phyloP scores from a whole-genome alignment of 148 eudicot species.

The Agrostemma githago region DNA sequence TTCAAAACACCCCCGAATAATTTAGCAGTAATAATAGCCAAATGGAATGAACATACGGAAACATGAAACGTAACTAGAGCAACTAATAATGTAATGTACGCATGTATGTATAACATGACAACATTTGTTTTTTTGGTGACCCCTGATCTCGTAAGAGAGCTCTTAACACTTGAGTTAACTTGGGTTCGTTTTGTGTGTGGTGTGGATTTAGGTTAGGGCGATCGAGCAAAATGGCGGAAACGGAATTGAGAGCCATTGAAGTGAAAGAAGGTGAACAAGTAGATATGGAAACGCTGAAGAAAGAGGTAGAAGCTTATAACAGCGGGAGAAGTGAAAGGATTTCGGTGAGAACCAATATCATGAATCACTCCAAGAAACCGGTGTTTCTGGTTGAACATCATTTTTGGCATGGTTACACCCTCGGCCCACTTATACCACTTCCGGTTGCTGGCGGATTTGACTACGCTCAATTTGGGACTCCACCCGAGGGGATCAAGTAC shows the following conservation, averaged over 20 bases:
- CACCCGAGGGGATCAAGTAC: neutral
- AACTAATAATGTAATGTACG: no score
- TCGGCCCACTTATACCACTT: neutral
- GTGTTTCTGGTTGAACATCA: neutral
- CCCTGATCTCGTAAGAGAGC: no score
- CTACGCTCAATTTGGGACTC: neutral
- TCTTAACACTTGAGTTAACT: no score
- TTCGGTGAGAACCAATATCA: neutral
- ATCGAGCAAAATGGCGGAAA: neutral
- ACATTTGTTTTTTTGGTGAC: no score
- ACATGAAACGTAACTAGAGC: no score
- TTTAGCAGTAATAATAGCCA: no score
- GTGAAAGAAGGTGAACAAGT: neutral
- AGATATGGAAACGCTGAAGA: neutral
- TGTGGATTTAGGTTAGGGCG: neutral
- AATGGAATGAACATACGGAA: no score
- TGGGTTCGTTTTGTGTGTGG: neutral
- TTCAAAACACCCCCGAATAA: no score
- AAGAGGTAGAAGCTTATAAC: neutral
- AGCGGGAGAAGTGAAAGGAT: neutral
- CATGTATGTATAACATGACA: no score
- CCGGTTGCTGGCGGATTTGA: neutral
- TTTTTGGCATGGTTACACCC: slow-evolving; percentile 1
- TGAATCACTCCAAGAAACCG: neutral
- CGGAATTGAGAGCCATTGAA: neutral